Conservation (phyloP, 1,284 basidiomycete species). For the Pseudozyma tsukubaensis region DNA sequence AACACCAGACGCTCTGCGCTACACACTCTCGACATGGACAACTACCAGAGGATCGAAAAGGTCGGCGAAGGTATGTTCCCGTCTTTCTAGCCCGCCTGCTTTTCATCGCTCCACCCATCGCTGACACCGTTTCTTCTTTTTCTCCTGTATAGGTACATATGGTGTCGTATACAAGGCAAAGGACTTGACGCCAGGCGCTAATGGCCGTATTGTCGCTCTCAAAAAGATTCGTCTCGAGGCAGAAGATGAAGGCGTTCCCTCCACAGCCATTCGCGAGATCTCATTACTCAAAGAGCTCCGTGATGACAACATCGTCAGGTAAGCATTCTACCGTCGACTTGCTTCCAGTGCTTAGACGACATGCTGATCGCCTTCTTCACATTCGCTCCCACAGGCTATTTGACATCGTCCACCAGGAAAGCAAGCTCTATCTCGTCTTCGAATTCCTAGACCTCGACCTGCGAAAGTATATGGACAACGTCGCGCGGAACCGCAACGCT, state of each 20-base stretch:
- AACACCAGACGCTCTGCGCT: not conserved
- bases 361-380: not conserved
- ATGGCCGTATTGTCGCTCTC: conserved; percentile 67
- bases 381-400: conserved; percentile 77
- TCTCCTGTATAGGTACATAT: conserved; percentile 81
- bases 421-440: conserved; percentile 96
- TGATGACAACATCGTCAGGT: conserved; percentile 89
- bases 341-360: not conserved
- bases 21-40: conserved; percentile 67
- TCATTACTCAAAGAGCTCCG: conserved; percentile 95
- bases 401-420: conserved; percentile 96
- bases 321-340: conserved; percentile 2
- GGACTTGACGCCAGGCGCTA: conserved; percentile 77
- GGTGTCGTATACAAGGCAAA: conserved; percentile 85
- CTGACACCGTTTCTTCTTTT: conserved; percentile 1
- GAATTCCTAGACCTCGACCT: conserved; percentile 94
- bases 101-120: not conserved
- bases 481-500: conserved; percentile 65
- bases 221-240: conserved; percentile 99
- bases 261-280: conserved; percentile 97
- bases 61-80: conserved; percentile 66
- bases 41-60: conserved; percentile 81
- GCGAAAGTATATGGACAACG: conserved; percentile 92
- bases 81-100: not conserved
- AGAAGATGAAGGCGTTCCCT: conserved; percentile 97